These are phyloP conservation scores for Capillidium heterosporum DNA, from an alignment of 371 early-diverging fungal species.

Conservation along the genomic window DNA sequence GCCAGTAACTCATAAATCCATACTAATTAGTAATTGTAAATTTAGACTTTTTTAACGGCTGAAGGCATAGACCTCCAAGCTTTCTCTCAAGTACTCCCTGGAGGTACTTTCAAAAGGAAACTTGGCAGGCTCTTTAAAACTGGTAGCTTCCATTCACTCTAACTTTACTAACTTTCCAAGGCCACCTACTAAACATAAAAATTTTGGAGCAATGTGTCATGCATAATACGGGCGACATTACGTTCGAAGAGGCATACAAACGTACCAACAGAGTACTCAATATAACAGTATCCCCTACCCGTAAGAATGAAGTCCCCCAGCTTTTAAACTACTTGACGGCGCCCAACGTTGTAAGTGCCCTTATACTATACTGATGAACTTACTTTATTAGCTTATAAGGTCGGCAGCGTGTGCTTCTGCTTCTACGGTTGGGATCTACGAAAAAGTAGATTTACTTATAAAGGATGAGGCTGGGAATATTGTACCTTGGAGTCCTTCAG, in stretches of 20 bases:
- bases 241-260: constrained; percentile 53
- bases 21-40: neutral
- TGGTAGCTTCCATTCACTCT: constrained; percentile 17
- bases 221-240: constrained; percentile 45
- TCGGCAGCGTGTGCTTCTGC: constrained; percentile 52
- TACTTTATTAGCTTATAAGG: constrained; percentile 31
- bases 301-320: constrained; percentile 48
- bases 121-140: constrained; percentile 39
- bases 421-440: constrained; percentile 36
- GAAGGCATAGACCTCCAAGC: constrained; percentile 42
- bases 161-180: constrained; percentile 11
- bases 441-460: constrained; percentile 34
- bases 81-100: constrained; percentile 27
- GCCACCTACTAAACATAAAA: constrained; percentile 46
- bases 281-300: constrained; percentile 43
- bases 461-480: constrained; percentile 44
- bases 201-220: constrained; percentile 45
- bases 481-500: constrained; percentile 38
- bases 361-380: neutral
- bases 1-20: constrained; percentile 19
- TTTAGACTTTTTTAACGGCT: constrained; percentile 29
- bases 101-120: constrained; percentile 33
- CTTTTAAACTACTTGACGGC: constrained; percentile 51
- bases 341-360: constrained; percentile 42
- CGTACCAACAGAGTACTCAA: constrained; percentile 43